Percentiles rank a stretch among this genome's conserved stretches.
phyloP scores from a whole-genome alignment of 352 stramenopile genomes.

The Globisporangium carolinianum region DNA sequence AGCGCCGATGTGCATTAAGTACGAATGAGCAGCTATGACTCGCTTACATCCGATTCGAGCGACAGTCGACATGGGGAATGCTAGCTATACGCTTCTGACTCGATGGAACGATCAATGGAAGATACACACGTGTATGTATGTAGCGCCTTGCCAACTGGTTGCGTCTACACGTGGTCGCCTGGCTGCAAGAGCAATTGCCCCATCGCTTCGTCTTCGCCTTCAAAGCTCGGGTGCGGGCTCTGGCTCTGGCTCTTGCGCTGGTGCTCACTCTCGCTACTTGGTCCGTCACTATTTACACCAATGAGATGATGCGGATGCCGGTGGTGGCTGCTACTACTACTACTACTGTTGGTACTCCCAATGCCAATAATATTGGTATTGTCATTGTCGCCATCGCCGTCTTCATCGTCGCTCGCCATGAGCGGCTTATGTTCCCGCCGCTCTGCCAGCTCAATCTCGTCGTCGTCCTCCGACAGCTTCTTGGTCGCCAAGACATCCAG shows the following conservation, averaged over 20 bases:
- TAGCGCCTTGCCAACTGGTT: no score
- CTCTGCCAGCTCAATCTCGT: slow-evolving; percentile 37
- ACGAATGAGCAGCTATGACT: no score
- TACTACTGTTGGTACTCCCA: no score
- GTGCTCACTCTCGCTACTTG: slow-evolving; percentile 2
- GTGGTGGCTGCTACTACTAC: no score
- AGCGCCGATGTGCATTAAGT: slow-evolving; percentile 59
- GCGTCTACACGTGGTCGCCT: no score
- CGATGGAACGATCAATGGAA: no score
- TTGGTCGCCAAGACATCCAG: slow-evolving; percentile 53
- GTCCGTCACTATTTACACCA: no score
- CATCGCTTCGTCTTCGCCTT: slow-evolving; percentile 13
- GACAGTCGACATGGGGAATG: no score
- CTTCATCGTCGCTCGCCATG: slow-evolving; percentile 27
- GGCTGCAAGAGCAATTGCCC: neutral
- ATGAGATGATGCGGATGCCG: no score
- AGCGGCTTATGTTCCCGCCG: slow-evolving; percentile 40
- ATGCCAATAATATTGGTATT: neutral
- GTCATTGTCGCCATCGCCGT: slow-evolving; percentile 4
- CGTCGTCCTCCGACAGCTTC: slow-evolving; percentile 44
- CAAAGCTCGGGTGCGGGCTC: slow-evolving; percentile 10
- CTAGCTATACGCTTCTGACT: no score
- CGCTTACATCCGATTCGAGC: no score
- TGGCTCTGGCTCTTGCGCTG: slow-evolving; percentile 13
- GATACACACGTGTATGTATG: no score